phyloP scores from a whole-genome alignment of 2,329 filamentous ascomycete species.

The Botrytis paeoniae region DNA sequence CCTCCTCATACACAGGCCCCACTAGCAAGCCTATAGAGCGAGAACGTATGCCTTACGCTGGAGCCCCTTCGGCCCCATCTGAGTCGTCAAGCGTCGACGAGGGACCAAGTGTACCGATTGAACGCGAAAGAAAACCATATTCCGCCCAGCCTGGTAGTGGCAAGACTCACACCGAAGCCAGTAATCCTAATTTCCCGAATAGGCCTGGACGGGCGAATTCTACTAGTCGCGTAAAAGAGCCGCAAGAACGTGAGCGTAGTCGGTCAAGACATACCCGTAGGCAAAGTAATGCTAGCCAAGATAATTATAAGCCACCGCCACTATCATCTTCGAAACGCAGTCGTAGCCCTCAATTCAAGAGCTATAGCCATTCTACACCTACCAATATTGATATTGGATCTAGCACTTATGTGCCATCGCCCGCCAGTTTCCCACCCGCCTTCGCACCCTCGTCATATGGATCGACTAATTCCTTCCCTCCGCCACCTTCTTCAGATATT shows the following conservation, averaged over 20 bases:
- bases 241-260: constrained; percentile 14
- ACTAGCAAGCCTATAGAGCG: constrained; percentile 38
- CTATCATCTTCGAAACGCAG: constrained; percentile 16
- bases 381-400: constrained; percentile 26
- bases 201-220: constrained; percentile 31
- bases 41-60: constrained; percentile 41
- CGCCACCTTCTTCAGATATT: constrained; percentile 30
- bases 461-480: constrained; percentile 30
- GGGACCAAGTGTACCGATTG: constrained; percentile 47
- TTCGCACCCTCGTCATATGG: constrained; percentile 26
- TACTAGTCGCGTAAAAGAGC: constrained; percentile 25
- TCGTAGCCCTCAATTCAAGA: constrained; percentile 33
- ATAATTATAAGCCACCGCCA: constrained; percentile 24
- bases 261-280: constrained; percentile 23
- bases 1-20: constrained; percentile 27
- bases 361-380: constrained; percentile 33
- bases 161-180: constrained; percentile 50
- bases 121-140: constrained; percentile 66
- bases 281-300: constrained; percentile 28
- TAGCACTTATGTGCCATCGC: constrained; percentile 19
- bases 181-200: constrained; percentile 22
- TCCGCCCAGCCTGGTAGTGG: constrained; percentile 56
- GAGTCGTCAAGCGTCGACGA: constrained; percentile 43
- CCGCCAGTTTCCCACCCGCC: constrained; percentile 20
- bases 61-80: constrained; percentile 34